Percentiles rank a stretch among this genome's conserved stretches.
Conservation (phyloP, 2,329 filamentous ascomycete species). For the Pestalotiopsis sp. region DNA sequence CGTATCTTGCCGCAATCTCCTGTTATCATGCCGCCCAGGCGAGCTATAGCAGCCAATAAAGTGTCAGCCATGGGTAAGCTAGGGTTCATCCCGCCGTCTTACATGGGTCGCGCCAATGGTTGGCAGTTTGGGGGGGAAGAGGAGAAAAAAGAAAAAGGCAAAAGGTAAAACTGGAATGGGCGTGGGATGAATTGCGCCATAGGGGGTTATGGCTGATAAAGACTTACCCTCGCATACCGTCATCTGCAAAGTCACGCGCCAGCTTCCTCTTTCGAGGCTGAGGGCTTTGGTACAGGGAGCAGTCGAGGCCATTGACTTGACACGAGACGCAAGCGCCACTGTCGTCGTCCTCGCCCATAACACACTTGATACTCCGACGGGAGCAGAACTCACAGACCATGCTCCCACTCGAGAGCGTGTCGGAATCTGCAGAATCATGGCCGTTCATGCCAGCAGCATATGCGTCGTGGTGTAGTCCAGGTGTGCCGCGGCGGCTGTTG, state of each 20-base stretch:
- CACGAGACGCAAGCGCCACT: conserved; percentile 69
- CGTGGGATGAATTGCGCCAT: conserved; percentile 24
- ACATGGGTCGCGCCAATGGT: not conserved
- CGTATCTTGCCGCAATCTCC: conserved; percentile 52
- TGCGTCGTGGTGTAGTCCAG: conserved; percentile 42
- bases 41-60: conserved; percentile 54
- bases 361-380: conserved; percentile 72
- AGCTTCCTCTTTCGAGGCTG: conserved; percentile 79
- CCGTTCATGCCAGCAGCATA: conserved; percentile 52
- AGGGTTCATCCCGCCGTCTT: conserved; percentile 5
- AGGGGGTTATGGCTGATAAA: conserved; percentile 24
- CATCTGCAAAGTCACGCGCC: conserved; percentile 61
- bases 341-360: conserved; percentile 72
- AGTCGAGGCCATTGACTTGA: conserved; percentile 75
- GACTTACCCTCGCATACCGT: conserved; percentile 69
- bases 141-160: not conserved
- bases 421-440: conserved; percentile 52
- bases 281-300: conserved; percentile 75
- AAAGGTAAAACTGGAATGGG: conserved; percentile 1
- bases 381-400: conserved; percentile 71
- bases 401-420: conserved; percentile 41
- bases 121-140: not conserved
- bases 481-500: conserved; percentile 44
- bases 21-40: conserved; percentile 55
- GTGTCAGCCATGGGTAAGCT: conserved; percentile 39